Conservation (phyloP, 805 yeast species). For the Lachancea mirantina region DNA sequence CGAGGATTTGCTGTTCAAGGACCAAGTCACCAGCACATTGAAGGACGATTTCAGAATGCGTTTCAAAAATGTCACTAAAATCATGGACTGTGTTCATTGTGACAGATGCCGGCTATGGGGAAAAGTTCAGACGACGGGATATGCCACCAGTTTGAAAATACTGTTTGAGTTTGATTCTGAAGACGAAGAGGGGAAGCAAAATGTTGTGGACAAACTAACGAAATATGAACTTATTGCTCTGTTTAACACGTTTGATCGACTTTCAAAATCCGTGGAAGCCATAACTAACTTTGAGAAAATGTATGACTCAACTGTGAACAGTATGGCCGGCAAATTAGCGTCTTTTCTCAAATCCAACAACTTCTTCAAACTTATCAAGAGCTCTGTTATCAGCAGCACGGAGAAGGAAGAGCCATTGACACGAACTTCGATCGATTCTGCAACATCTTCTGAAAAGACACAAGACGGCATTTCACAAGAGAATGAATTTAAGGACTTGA, state of each 20-base stretch:
- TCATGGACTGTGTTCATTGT: slow-evolving; percentile 98
- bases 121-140: slow-evolving; percentile 92
- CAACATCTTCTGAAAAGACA: neutral
- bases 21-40: slow-evolving; percentile 39
- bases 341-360: slow-evolving; percentile 27
- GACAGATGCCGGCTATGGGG: slow-evolving; percentile 99
- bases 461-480: slow-evolving; percentile 1
- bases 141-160: slow-evolving; percentile 91
- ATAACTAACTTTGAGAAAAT: slow-evolving; percentile 61
- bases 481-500: slow-evolving; percentile 21
- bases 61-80: slow-evolving; percentile 80
- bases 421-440: too few species aligned
- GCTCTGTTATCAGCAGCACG: slow-evolving; percentile 9
- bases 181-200: slow-evolving; percentile 36
- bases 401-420: neutral
- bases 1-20: slow-evolving; percentile 44
- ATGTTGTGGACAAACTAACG: slow-evolving; percentile 52
- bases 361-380: slow-evolving; percentile 24
- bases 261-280: slow-evolving; percentile 75
- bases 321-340: slow-evolving; percentile 14
- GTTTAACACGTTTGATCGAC: slow-evolving; percentile 85
- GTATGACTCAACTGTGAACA: slow-evolving; percentile 34
- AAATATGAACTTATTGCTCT: slow-evolving; percentile 85
- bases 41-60: slow-evolving; percentile 82
- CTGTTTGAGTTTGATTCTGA: slow-evolving; percentile 63